Conservation (phyloP, 2,329 filamentous ascomycete genomes). For the Aphanocladium album region DNA sequence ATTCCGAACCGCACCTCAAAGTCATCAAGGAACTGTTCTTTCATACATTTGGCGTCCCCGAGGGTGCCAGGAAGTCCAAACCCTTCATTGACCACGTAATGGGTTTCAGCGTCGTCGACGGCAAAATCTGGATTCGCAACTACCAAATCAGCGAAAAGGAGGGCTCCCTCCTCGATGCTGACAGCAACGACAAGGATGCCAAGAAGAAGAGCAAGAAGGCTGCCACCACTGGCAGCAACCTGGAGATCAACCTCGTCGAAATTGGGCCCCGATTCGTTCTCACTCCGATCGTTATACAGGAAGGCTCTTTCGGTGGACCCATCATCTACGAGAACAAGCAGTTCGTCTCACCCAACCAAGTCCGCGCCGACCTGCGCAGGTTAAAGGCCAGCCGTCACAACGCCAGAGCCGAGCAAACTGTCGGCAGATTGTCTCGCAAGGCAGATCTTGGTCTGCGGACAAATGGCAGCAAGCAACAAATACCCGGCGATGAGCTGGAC, state of each 20-base stretch:
- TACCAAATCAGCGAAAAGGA: constrained; percentile 91
- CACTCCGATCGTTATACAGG: constrained; percentile 90
- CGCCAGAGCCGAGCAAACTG: constrained; percentile 65
- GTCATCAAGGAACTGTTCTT: constrained; percentile 86
- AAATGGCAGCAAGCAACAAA: constrained; percentile 53
- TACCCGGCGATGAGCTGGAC: constrained; percentile 66
- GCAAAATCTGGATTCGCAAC: constrained; percentile 92
- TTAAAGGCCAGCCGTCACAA: constrained; percentile 75
- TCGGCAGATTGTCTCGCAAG: constrained; percentile 69
- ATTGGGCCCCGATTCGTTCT: constrained; percentile 91
- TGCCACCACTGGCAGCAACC: constrained; percentile 62
- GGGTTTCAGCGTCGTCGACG: constrained; percentile 83
- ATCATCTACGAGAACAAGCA: constrained; percentile 98
- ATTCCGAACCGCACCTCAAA: constrained; percentile 70
- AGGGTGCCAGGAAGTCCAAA: constrained; percentile 82
- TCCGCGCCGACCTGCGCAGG: constrained; percentile 73
- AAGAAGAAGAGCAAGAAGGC: constrained; percentile 31
- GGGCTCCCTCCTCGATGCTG: constrained; percentile 41
- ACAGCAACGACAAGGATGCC: constrained; percentile 40
- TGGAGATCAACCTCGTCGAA: constrained; percentile 81
- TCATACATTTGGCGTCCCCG: constrained; percentile 88
- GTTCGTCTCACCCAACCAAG: constrained; percentile 93
- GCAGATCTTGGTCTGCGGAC: constrained; percentile 70
- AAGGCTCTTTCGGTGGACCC: constrained; percentile 90
- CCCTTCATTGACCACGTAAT: constrained; percentile 96